Evolutionary conservation across 805 yeast species (phyloP).

Genomic region (Millerago galiae): DNA sequence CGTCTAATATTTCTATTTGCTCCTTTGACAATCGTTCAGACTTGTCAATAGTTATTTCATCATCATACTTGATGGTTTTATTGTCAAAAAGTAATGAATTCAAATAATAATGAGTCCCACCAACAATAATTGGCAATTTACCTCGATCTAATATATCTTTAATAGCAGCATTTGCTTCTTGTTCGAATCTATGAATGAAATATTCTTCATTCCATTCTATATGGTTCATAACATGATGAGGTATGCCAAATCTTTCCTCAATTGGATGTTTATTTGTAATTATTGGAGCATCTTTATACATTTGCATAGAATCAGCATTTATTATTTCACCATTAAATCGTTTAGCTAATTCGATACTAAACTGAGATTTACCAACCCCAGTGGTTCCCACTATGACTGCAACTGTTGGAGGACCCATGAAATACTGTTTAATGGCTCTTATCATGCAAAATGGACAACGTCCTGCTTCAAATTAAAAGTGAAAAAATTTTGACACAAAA

Average conservation of each 20-base stretch:
- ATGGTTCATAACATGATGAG: conserved; percentile 87
- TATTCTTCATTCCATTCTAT: conserved; percentile 77
- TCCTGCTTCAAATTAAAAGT: neutral
- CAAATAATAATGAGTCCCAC: conserved; percentile 93
- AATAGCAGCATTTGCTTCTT: conserved; percentile 60
- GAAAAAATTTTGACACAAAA: neutral
- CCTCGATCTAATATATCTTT: conserved; percentile 59
- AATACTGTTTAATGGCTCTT: conserved; percentile 1
- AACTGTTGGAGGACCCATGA: conserved; percentile 30
- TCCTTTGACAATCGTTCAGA: conserved; percentile 22
- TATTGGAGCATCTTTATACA: conserved; percentile 64
- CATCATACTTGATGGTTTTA: conserved; percentile 43
- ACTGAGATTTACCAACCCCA: conserved; percentile 92
- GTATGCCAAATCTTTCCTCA: conserved; percentile 62
- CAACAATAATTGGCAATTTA: conserved; percentile 81
- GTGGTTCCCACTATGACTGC: conserved; percentile 85
- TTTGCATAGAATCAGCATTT: conserved; percentile 97
- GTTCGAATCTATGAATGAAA: conserved; percentile 68
- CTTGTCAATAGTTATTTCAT: neutral
- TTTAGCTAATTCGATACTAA: conserved; percentile 73
- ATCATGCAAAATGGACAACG: conserved; percentile 7
- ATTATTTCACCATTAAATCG: conserved; percentile 80
- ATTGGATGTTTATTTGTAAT: conserved; percentile 93
- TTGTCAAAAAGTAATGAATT: conserved; percentile 72
- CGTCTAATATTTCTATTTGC: conserved; percentile 43